phyloP scores from a whole-genome alignment of 768 basidiomycete species.

The Tricholoma bakamatsutake region DNA sequence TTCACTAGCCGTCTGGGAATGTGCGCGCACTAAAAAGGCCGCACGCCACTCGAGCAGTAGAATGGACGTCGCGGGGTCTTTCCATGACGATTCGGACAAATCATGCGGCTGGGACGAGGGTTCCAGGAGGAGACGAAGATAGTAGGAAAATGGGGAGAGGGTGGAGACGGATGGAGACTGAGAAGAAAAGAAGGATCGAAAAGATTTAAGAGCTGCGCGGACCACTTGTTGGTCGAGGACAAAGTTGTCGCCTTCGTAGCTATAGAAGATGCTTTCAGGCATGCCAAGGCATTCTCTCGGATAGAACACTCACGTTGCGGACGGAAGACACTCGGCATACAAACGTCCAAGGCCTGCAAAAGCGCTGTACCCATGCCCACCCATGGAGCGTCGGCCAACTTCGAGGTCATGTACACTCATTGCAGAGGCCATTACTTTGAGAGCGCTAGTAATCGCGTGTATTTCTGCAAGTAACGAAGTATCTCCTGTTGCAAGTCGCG shows the following conservation, averaged over 20 bases:
- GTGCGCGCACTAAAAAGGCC: slow-evolving; percentile 47
- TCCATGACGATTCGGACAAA: slow-evolving; percentile 25
- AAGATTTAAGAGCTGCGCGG: slow-evolving; percentile 62
- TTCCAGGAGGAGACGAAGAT: slow-evolving; percentile 47
- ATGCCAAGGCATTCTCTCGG: no score
- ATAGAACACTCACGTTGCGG: slow-evolving; percentile 44
- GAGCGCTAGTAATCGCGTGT: slow-evolving; percentile 63
- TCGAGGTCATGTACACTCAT: slow-evolving; percentile 55
- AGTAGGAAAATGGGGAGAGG: slow-evolving; percentile 45
- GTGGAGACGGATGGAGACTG: slow-evolving; percentile 18
- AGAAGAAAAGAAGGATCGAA: slow-evolving; percentile 28
- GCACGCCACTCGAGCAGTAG: slow-evolving; percentile 61
- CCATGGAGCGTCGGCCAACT: slow-evolving; percentile 62
- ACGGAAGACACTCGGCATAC: slow-evolving; percentile 61
- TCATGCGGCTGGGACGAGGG: slow-evolving; percentile 15
- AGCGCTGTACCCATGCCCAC: slow-evolving; percentile 72
- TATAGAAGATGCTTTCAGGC: slow-evolving; percentile 15
- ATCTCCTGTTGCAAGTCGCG: slow-evolving; percentile 48
- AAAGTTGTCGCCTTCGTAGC: slow-evolving; percentile 77
- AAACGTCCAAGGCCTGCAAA: slow-evolving; percentile 61
- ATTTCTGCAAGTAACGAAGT: slow-evolving; percentile 62
- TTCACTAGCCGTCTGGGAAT: slow-evolving; percentile 29
- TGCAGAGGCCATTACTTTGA: slow-evolving; percentile 57
- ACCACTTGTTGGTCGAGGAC: slow-evolving; percentile 73
- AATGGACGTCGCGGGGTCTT: slow-evolving; percentile 34